These are phyloP conservation scores for Rhizopogon vesiculosus DNA, from an alignment of 768 basidiomycete genomes.

Conservation along the genomic window DNA sequence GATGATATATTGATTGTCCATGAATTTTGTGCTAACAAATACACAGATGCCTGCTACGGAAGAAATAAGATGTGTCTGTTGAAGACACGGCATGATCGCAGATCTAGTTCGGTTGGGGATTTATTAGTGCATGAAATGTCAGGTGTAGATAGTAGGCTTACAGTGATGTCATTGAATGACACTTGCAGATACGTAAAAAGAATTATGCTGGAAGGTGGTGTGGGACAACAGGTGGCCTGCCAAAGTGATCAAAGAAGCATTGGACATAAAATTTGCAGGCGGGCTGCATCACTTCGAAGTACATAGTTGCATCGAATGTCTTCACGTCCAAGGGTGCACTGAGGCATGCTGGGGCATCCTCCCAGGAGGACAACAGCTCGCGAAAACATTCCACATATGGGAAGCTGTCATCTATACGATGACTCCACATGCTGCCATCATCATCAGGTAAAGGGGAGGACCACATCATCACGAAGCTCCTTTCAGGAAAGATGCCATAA, in stretches of 20 bases:
- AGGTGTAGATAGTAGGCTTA: too few species aligned
- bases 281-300: not conserved
- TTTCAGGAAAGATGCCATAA: constrained; percentile 2
- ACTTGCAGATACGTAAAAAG: too few species aligned
- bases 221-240: constrained; percentile 5
- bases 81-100: too few species aligned
- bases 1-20: too few species aligned
- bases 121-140: too few species aligned
- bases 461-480: not conserved
- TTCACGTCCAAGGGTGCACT: not conserved
- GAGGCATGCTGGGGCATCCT: not conserved
- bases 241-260: constrained; percentile 4
- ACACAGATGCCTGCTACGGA: too few species aligned
- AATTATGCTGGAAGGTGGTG: not conserved
- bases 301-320: not conserved
- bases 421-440: not conserved
- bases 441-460: not conserved
- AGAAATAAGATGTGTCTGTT: too few species aligned
- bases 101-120: too few species aligned
- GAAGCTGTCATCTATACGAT: not conserved
- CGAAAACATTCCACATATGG: not conserved
- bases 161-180: too few species aligned
- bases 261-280: not conserved
- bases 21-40: too few species aligned
- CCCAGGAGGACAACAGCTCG: not conserved